These are phyloP conservation scores for Podaxis sp. DNA, from an alignment of 768 basidiomycete genomes.

Conservation along the genomic window DNA sequence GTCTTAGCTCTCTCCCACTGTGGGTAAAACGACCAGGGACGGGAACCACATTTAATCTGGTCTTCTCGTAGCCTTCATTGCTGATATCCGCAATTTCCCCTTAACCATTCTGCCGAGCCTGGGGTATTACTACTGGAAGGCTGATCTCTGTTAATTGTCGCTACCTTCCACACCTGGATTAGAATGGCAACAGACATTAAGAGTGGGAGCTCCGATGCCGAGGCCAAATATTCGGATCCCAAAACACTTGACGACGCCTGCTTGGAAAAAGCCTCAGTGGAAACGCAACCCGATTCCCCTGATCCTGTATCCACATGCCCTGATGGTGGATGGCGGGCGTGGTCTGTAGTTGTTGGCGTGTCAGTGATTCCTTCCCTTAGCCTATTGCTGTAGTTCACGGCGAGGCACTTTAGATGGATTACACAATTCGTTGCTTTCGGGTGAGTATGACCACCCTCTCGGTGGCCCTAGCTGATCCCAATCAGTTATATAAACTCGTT, in stretches of 20 bases:
- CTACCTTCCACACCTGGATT: too few species aligned
- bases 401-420: slow-evolving; percentile 30
- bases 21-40: too few species aligned
- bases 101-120: too few species aligned
- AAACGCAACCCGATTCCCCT: neutral
- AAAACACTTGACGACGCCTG: neutral
- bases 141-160: too few species aligned
- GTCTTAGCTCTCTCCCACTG: too few species aligned
- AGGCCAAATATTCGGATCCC: neutral
- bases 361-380: slow-evolving; percentile 22
- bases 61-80: too few species aligned
- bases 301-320: slow-evolving; percentile 21
- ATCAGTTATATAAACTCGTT: slow-evolving; percentile 36
- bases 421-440: slow-evolving; percentile 47
- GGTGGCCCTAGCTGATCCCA: neutral
- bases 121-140: too few species aligned
- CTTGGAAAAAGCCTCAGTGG: neutral
- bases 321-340: slow-evolving; percentile 41
- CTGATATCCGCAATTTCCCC: too few species aligned
- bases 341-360: slow-evolving; percentile 45
- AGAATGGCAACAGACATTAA: too few species aligned
- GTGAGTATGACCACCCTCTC: slow-evolving; percentile 20
- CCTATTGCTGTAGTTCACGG: neutral
- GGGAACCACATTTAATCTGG: too few species aligned
- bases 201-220: too few species aligned